Conservation (phyloP, 257 asterid species). For the Capsicum chinense region DNA sequence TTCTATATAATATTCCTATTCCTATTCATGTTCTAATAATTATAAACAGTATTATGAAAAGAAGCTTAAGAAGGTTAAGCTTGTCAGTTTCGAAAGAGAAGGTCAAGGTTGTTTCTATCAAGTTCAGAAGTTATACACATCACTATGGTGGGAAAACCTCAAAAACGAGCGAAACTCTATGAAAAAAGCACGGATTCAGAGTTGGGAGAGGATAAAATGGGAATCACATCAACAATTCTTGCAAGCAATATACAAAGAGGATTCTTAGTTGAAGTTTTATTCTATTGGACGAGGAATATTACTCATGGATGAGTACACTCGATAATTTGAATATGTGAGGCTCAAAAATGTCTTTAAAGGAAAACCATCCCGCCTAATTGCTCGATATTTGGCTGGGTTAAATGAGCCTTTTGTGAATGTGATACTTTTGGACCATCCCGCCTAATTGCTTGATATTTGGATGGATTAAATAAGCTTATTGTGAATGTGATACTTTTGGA, state of each 20-base stretch:
- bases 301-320: neutral
- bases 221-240: neutral
- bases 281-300: neutral
- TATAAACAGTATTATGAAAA: neutral
- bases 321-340: neutral
- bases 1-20: no score
- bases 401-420: neutral
- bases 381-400: neutral
- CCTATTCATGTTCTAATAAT: no score
- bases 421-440: neutral
- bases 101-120: neutral
- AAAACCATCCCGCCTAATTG: neutral
- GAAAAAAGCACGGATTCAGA: neutral
- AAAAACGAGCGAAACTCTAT: neutral
- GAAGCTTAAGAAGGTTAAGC: neutral
- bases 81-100: no score
- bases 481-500: neutral
- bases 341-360: neutral
- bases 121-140: neutral
- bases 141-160: neutral
- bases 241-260: neutral
- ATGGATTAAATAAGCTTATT: neutral
- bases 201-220: constrained; percentile 4
- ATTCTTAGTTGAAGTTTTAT: neutral
- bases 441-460: neutral